Evolutionary conservation across 2,329 filamentous ascomycete species (phyloP), one percentile per base, ranked within the genome.

Genomic region (Pseudogymnoascus sp.): DNA sequence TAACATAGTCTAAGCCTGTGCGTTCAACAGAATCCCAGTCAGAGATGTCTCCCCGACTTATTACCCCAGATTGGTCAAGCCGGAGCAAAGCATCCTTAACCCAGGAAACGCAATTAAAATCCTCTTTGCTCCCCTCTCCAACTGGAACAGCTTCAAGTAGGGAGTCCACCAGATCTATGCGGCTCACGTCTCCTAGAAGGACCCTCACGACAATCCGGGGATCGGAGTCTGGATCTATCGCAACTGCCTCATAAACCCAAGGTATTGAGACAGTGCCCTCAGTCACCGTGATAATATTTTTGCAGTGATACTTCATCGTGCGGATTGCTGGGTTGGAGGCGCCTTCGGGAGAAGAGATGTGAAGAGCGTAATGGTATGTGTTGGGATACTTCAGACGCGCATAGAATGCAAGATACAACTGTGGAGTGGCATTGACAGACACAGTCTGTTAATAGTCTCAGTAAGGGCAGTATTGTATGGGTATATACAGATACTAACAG

Each of bases 281-380:
- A 8, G 51, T 36, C 6, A 34, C 51, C 1, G n/a, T 34, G 11
- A 57, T 57, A 31, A 57, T 36, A 36, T 57, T 85, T 71, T 86
- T 57, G 51, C 51, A 36, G 16, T 34, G 51, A 57, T 57, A 36
- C 25, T 57, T 57, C 28, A 21, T 57, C 3, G 28, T 57, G 10
- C 16, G 16, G 14, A 14, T 36, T 57, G 2, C n/a, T 34, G 51
- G 28, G n/a, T 10, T 57, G 51, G 51, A 19, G n/a, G n/a, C 6
- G 10, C 51, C 16, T 4, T 14, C 51, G 14, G 28, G 28, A 34
- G 28, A 19, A 6, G 28, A 57, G n/a, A 57, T 3, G 25, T 57
- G 51, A 11, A 57, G 51, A 36, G 51, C 51, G 16, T 57, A 34
- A 16, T 57, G 51, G n/a, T 57, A 57, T 34, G 51, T 34, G n/a